Evolutionary conservation across 2,329 filamentous ascomycete genomes (phyloP), one percentile per base, ranked within the genome.

Genomic region (Ophiostoma montium): DNA sequence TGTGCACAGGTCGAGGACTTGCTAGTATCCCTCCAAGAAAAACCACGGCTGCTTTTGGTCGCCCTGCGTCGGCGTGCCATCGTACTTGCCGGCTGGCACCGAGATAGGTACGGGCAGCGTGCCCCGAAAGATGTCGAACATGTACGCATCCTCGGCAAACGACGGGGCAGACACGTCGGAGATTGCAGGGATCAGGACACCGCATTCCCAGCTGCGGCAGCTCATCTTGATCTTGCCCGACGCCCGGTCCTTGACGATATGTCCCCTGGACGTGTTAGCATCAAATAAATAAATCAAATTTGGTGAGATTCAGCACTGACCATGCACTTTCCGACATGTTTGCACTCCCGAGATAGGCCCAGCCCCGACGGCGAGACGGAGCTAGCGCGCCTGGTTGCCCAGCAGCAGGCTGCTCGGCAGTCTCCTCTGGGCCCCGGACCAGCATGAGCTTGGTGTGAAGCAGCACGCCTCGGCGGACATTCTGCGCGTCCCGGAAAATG

Each of bases 201-300:
- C 92, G 60, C 88, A 95, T 66, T 96, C 92, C 89, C 90, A 96
- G 63, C 96, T 98, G 49, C 85, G 80, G 63, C 84, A 88, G 54
- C 76, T 88, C 54, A 96, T 71, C 63, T 87, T 94, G 12, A 79
- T 76, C 53, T 75, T 65, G 53, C 81, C 81, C 2, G 77, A 82
- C 8, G 62, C 65, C 56, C 74, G 78, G 58, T 94, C 82, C 58
- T 80, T 80, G 48, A 81, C 76, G 30, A 95, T 65, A 43, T 80
- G 80, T 19, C 90, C 92, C 90, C 84, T 86, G 1, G 21, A 23
- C 7, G 5, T 32, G 38, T 51, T 43, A 51, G 39, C 33, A 12
- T 16, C 5, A 33, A 16, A 33, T 13, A 30, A 38, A 27, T 12
- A 19, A 21, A 2, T 31, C 12, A 44, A 16, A 10, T 2, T n/a